Conservation (phyloP, 2,329 filamentous ascomycete species). For the Phaeosphaeria sp. region DNA sequence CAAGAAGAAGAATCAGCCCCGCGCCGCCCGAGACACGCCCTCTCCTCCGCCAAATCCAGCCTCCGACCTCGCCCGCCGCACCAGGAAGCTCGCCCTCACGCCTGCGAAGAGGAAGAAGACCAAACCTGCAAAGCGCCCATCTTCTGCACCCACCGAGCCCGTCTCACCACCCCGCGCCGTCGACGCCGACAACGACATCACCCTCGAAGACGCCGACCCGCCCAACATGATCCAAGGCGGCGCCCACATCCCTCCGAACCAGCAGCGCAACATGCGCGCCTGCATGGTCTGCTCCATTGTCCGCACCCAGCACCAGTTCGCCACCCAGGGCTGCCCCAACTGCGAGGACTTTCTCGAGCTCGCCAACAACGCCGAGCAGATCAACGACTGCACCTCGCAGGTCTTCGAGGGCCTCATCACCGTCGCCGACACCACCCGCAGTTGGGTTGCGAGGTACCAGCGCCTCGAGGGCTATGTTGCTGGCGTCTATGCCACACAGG, state of each 20-base stretch:
- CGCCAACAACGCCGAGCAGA: slow-evolving; percentile 76
- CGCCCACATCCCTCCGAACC: slow-evolving; percentile 75
- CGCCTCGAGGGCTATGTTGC: slow-evolving; percentile 85
- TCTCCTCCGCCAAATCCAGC: slow-evolving; percentile 8
- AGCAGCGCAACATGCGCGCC: slow-evolving; percentile 87
- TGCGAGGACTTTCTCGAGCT: slow-evolving; percentile 93
- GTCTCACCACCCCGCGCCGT: not conserved
- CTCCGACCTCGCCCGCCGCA: not conserved
- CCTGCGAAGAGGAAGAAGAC: no score
- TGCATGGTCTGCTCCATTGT: slow-evolving; percentile 99
- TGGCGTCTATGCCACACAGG: slow-evolving; percentile 94
- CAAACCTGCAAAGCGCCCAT: no score
- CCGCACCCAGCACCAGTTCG: slow-evolving; percentile 82
- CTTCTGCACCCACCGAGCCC: not conserved
- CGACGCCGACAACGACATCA: not conserved
- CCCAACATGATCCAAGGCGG: slow-evolving; percentile 43
- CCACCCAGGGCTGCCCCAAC: slow-evolving; percentile 89
- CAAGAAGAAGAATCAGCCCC: not conserved
- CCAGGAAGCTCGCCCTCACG: not conserved
- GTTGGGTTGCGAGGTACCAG: slow-evolving; percentile 98
- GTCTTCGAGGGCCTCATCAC: slow-evolving; percentile 94
- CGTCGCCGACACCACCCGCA: slow-evolving; percentile 79
- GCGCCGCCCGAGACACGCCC: not conserved
- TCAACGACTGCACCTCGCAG: slow-evolving; percentile 92
- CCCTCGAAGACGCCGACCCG: slow-evolving; percentile 1